Percentiles rank a stretch among this genome's conserved stretches.
Evolutionary conservation across 1,139 yeast genomes (phyloP).

Genomic region (Oligophagozyma castellii): DNA sequence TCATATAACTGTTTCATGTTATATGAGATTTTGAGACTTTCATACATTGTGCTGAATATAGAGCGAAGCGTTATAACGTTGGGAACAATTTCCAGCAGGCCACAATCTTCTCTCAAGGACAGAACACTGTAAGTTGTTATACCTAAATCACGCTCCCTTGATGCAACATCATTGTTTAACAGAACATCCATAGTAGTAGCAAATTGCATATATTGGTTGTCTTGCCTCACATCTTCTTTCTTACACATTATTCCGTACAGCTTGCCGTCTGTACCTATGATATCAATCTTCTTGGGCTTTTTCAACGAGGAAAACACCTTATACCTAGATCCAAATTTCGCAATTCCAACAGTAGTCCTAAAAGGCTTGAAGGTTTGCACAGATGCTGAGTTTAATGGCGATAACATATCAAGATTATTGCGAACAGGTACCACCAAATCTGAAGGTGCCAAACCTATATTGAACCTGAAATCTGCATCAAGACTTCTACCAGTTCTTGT

Average conservation of each 20-base stretch:
- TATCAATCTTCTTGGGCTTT: slow-evolving; percentile 65
- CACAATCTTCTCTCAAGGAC: slow-evolving; percentile 76
- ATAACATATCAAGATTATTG: slow-evolving; percentile 50
- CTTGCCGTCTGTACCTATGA: slow-evolving; percentile 68
- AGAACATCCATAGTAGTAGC: slow-evolving; percentile 77
- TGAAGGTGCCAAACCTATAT: slow-evolving; percentile 38
- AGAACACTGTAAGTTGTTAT: slow-evolving; percentile 81
- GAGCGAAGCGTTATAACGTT: slow-evolving; percentile 71
- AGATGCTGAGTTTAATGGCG: slow-evolving; percentile 40
- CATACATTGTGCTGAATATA: slow-evolving; percentile 37
- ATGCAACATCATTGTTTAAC: slow-evolving; percentile 50
- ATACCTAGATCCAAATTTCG: slow-evolving; percentile 29
- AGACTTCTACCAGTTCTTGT: slow-evolving; percentile 25
- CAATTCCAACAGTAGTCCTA: slow-evolving; percentile 46
- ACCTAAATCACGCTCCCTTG: slow-evolving; percentile 54
- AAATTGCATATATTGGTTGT: slow-evolving; percentile 87
- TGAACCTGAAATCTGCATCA: slow-evolving; percentile 37
- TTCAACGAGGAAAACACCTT: slow-evolving; percentile 71
- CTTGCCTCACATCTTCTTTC: slow-evolving; percentile 88
- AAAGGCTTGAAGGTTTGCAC: slow-evolving; percentile 38
- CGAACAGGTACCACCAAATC: slow-evolving; percentile 73
- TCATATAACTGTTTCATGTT: slow-evolving; percentile 17
- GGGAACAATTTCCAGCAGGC: slow-evolving; percentile 87
- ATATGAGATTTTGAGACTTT: slow-evolving; percentile 26
- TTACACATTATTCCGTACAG: slow-evolving; percentile 69